Evolutionary conservation across 2,329 filamentous ascomycete genomes (phyloP), one percentile per base, ranked within the genome.

Genomic region (Ascocoryne sarcoides): DNA sequence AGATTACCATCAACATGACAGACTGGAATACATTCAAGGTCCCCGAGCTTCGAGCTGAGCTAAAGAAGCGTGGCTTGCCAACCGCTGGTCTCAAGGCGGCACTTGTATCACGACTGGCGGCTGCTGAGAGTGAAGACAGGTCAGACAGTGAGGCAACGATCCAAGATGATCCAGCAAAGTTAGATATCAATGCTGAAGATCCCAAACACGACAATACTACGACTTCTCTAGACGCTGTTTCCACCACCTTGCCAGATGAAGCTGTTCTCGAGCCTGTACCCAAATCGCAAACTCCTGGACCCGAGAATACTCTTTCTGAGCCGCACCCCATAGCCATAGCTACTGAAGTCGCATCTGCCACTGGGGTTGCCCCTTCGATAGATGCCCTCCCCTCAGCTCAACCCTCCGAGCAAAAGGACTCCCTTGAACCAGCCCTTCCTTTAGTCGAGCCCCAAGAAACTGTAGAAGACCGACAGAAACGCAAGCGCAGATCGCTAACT

Each of bases 41-140:
- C 47, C 69, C 79, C 23, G 82, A 88, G 55, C 71, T 90, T 43
- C 83, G 81, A 62, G 75, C 76, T 16, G 82, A 88, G 66, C 70
- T 89, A 31, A 87, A 84, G 63, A 70, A 68, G 43, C 75, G 83
- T 48, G 78, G 79, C n/a, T 72, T 89, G 29, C 66, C 77, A 4
- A 73, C 78, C 46, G 74, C 75, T 17, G 84, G 84, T 7, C 69
- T 87, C 38, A 84, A 88, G 59, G 71, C 78, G 17, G 83, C 82
- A 44, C 73, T 88, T 34, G 70, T 89, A 41, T 73, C 80, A 45
- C 75, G 81, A 44, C 63, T 90, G 33, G 57, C 67, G 34, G 64
- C 62, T 36, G 64, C 62, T 23, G 65, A 67, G 31, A 57, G 58
- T 39, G 58, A 62, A 30, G 52, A 57, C 33, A 55, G 52, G n/a